phyloP scores from a whole-genome alignment of 2,329 filamentous ascomycete species.

The Phaeosphaeriaceae sp. region DNA sequence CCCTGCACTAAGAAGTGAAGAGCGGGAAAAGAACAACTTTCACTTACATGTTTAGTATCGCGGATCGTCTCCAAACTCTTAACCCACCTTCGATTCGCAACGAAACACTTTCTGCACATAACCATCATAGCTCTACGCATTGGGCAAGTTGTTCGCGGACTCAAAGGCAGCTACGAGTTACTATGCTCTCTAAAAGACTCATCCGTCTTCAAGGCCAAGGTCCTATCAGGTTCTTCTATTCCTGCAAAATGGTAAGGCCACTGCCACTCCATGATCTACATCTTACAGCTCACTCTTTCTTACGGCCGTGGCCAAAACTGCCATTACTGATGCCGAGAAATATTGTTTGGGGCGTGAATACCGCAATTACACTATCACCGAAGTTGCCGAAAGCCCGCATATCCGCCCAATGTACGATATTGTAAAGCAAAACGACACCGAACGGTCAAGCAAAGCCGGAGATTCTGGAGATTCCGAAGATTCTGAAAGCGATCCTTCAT shows the following conservation, averaged over 20 bases:
- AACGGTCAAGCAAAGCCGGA: no score
- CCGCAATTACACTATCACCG: constrained; percentile 18
- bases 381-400: constrained; percentile 18
- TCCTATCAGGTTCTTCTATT: neutral
- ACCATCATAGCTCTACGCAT: constrained; percentile 13
- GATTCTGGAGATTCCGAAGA: neutral
- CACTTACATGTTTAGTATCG: no score
- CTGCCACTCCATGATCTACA: neutral
- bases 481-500: constrained; percentile 10
- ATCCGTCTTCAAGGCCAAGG: constrained; percentile 23
- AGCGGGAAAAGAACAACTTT: no score
- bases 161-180: constrained; percentile 20
- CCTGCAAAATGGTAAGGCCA: constrained; percentile 7
- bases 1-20: no score
- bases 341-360: constrained; percentile 19
- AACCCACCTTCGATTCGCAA: no score
- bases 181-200: constrained; percentile 16
- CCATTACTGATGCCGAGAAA: constrained; percentile 7
- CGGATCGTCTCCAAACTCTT: no score
- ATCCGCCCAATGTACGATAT: constrained; percentile 24
- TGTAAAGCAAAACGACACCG: neutral
- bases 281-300: constrained; percentile 1
- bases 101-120: no score
- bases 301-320: constrained; percentile 24
- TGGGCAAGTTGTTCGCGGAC: constrained; percentile 20